Evolutionary conservation across 768 basidiomycete genomes (phyloP).

Genomic region (Hortiboletus campestris): DNA sequence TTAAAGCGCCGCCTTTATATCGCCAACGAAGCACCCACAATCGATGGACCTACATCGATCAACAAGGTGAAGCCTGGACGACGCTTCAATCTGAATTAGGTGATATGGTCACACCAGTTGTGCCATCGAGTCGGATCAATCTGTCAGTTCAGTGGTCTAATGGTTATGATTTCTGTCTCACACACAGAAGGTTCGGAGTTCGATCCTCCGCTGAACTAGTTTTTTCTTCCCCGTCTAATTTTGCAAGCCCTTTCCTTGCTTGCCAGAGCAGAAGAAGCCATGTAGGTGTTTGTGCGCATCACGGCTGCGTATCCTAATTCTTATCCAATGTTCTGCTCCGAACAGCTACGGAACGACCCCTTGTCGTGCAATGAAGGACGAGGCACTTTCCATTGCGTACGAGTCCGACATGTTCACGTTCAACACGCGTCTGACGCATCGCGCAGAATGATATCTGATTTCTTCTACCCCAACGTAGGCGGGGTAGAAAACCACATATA

Average conservation of each 20-base stretch:
- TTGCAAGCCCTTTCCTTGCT: neutral
- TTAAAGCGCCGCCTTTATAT: too few relatives aligned
- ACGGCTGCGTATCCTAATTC: neutral
- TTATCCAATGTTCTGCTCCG: neutral
- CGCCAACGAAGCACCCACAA: neutral
- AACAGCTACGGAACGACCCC: neutral
- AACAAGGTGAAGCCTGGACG: too few relatives aligned
- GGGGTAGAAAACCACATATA: constrained; percentile 98
- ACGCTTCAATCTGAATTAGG: too few relatives aligned
- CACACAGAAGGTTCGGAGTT: constrained; percentile 39
- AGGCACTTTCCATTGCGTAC: constrained; percentile 30
- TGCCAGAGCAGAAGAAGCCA: neutral
- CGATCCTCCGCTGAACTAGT: constrained; percentile 37
- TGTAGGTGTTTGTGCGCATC: neutral
- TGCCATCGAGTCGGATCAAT: too few relatives aligned
- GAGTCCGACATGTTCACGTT: neutral
- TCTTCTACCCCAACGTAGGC: constrained; percentile 91
- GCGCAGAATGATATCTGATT: constrained; percentile 90
- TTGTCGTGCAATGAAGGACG: constrained; percentile 25
- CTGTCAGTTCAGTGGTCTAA: constrained; percentile 35
- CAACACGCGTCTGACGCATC: neutral
- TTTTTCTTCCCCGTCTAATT: constrained; percentile 5
- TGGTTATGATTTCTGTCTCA: constrained; percentile 40
- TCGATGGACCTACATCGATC: neutral
- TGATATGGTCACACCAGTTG: too few relatives aligned